Evolutionary conservation across 2,329 filamentous ascomycete genomes (phyloP), one percentile per base, ranked within the genome.

Genomic region (Aspergillus fumigatiaffinis): DNA sequence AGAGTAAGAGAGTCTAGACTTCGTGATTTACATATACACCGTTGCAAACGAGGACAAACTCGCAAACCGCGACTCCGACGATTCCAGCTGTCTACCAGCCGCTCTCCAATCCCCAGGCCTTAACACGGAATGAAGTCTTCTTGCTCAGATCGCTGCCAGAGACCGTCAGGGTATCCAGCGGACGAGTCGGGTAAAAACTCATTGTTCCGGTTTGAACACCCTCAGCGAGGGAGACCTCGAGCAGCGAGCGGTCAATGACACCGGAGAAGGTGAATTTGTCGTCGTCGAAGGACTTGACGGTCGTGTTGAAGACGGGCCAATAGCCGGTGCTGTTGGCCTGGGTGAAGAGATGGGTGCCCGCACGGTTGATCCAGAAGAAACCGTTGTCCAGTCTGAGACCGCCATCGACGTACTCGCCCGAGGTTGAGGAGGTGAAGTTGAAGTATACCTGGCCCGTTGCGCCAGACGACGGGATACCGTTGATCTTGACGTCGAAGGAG

Each of bases 211-310:
- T 76, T 51, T 79, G 76, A 53, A 80, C 72, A 0, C 82, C 83
- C 1, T 77, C 77, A 55, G 83, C 79, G 28, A 84, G 56, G 61
- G 84, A 85, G 2, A 84, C 70, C 65, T 86, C 83, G 7, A 84
- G 70, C 26, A 86, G 79, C 12, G 75, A 79, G 4, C 81, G 73
- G 64, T 86, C 84, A 4, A 85, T 73, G 2, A 85, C 73, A 0
- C 78, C 79, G 51, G 78, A 77, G 35, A 85, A 68, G 57, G 64
- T 62, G 69, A 76, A 79, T 0, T 65, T 64, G 14, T 72, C 74
- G 7, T 57, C 55, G n/a, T 59, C 55, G 4, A 56, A 50, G n/a
- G 63, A 49, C 6, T 70, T 50, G 47, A 70, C 56, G 8, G 58
- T 62, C n/a, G 63, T 67, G 60, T 71, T 70, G 66, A 85, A 82